A percentile compares a stretch with the other conserved stretches of the same genome.
These are phyloP conservation scores for Keithomyces neogunnii DNA, from an alignment of 2,329 filamentous ascomycete genomes.

Conservation along the genomic window DNA sequence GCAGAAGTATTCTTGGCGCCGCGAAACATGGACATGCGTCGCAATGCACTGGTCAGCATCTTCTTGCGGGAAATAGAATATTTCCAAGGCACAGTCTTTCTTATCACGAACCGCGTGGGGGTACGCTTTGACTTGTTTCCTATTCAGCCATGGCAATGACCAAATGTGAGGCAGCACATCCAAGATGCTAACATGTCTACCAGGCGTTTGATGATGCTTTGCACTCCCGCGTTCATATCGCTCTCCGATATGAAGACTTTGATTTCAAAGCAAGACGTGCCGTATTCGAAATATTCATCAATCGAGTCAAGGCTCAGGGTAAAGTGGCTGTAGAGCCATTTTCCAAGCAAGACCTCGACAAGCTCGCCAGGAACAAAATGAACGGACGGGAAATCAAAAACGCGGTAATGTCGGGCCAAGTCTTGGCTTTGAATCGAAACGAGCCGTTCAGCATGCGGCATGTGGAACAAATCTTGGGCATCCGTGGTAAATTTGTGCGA, in stretches of 20 bases:
- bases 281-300: constrained; percentile 80
- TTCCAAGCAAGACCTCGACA: constrained; percentile 57
- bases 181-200: constrained; percentile 2
- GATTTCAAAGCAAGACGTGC: constrained; percentile 62
- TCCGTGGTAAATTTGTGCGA: constrained; percentile 72
- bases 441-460: constrained; percentile 68
- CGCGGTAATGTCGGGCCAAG: constrained; percentile 73
- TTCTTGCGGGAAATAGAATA: constrained; percentile 84
- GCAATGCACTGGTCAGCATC: constrained; percentile 78
- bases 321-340: constrained; percentile 53
- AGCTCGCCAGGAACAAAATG: constrained; percentile 56
- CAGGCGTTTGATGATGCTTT: constrained; percentile 85
- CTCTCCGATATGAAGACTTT: constrained; percentile 70
- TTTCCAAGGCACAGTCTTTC: constrained; percentile 82
- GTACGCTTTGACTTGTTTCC: constrained; percentile 20
- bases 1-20: constrained; percentile 80
- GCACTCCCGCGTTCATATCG: constrained; percentile 79
- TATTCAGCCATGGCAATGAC: not conserved
- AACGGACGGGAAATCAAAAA: constrained; percentile 76
- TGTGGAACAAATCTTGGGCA: constrained; percentile 74
- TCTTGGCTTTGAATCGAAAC: constrained; percentile 68
- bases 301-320: constrained; percentile 59
- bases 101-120: constrained; percentile 82
- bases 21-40: constrained; percentile 73
- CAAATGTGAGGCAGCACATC: not conserved